Conservation (phyloP, 1,284 basidiomycete species). For the Cutaneotrichosporon sp. region DNA sequence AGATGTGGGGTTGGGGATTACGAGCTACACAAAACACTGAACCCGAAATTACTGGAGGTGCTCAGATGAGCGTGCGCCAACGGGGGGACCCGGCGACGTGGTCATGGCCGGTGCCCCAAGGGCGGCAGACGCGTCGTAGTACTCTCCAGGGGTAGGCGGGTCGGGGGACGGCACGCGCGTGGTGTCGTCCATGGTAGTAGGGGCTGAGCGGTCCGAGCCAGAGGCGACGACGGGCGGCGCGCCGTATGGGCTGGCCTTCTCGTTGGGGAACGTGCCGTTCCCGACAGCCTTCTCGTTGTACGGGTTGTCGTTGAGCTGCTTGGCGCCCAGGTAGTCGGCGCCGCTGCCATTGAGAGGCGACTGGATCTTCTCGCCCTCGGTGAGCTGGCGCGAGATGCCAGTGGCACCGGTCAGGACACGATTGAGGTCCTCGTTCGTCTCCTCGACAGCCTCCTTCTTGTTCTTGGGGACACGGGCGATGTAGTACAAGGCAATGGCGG, state of each 20-base stretch:
- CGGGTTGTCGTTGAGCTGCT: background rate
- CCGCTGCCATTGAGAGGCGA: background rate
- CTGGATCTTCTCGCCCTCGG: slow-evolving; percentile 2
- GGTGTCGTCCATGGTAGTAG: background rate
- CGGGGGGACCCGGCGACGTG: slow-evolving; percentile 6
- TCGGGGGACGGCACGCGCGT: slow-evolving; percentile 10
- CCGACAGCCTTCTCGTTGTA: background rate
- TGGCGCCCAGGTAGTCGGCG: background rate
- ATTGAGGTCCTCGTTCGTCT: slow-evolving; percentile 20
- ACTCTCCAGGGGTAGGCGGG: background rate
- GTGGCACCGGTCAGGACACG: slow-evolving; percentile 17
- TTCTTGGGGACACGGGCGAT: slow-evolving; percentile 42
- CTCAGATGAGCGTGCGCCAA: background rate
- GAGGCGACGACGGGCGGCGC: background rate
- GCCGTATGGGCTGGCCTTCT: background rate
- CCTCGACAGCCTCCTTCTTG: slow-evolving; percentile 17
- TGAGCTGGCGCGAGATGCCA: slow-evolving; percentile 16
- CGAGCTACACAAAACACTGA: background rate
- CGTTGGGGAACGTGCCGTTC: background rate
- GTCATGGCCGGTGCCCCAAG: background rate
- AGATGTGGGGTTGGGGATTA: background rate
- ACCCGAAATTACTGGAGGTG: background rate
- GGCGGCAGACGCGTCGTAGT: slow-evolving; percentile 8
- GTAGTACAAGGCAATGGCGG: slow-evolving; percentile 48
- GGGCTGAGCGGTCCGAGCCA: slow-evolving; percentile 2